phyloP scores from a whole-genome alignment of 495 filamentous ascomycete species.

The Neurospora terricola region DNA sequence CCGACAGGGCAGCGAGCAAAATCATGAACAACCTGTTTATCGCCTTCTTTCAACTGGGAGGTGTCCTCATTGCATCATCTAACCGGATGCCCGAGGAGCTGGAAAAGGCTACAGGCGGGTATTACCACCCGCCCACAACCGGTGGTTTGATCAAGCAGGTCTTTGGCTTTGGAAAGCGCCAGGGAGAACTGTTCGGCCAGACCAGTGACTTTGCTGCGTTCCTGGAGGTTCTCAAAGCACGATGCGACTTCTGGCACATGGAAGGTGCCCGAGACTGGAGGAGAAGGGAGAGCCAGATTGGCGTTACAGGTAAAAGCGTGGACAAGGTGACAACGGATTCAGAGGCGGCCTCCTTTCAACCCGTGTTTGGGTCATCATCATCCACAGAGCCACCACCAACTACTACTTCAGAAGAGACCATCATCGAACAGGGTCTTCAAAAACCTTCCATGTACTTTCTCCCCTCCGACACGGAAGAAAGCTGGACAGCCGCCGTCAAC shows the following conservation, averaged over 20 bases:
- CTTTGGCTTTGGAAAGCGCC: slow-evolving; percentile 22
- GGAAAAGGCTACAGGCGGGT: slow-evolving; percentile 53
- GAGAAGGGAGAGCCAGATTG: slow-evolving; percentile 32
- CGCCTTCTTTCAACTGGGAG: slow-evolving; percentile 63
- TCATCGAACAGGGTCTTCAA: neutral
- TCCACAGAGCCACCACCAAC: neutral
- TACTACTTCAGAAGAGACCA: neutral
- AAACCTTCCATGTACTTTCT: slow-evolving; percentile 26
- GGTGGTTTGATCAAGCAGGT: slow-evolving; percentile 39
- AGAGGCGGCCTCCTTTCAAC: neutral
- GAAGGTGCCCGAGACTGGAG: slow-evolving; percentile 57
- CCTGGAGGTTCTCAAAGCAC: slow-evolving; percentile 53
- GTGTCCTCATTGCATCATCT: slow-evolving; percentile 60
- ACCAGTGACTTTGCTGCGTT: slow-evolving; percentile 57
- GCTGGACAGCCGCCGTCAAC: slow-evolving; percentile 3
- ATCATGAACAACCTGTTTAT: slow-evolving; percentile 61
- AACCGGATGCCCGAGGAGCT: slow-evolving; percentile 69
- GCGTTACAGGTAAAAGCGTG: neutral
- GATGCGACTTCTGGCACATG: slow-evolving; percentile 67
- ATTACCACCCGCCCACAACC: slow-evolving; percentile 41
- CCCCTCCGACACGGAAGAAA: slow-evolving; percentile 10
- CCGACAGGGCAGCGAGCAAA: slow-evolving; percentile 57
- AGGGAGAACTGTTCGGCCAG: slow-evolving; percentile 35
- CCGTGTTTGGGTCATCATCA: neutral
- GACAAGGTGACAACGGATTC: slow-evolving; percentile 3